Base-by-base conservation (phyloP, 805 yeast species). In the Cyberlindnera euphorbiiphila region DNA sequence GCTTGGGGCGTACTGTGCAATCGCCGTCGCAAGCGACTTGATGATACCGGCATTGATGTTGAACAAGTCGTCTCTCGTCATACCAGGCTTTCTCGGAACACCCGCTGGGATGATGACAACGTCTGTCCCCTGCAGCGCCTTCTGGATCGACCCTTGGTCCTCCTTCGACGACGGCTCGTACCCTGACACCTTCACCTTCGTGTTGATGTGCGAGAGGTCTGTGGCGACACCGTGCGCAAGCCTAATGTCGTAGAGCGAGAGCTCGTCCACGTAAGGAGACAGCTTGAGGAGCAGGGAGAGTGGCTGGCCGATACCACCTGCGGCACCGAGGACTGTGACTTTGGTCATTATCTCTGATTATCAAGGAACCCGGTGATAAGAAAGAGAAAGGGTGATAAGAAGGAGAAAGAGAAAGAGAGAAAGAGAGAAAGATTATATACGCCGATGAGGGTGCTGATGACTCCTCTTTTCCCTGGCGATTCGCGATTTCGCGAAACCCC, bases 231-330 rank as follows among this genome's bases (percentile, higher is more conserved):
- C 96, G 33, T 84, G 83, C 22, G 82, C 76, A 54, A 80, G 76
- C 57, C 85, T 89, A 31, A 88, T 87, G 68, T 88, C 96, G 64
- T 78, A 87, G 41, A 87, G 71, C 5, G 95, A 78, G 51, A 87
- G 70, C 51, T 81, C 78, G 43, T 71, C 68, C 33, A 81, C 68
- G 26, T 47, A 42, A 35, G 76, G 77, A 51, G 78, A 76, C 43
- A 86, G 67, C 64, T 87, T 87, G 51, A 87, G 69, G 46, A 87
- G 71, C 38, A 88, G 75, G 11, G 95, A 85, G 45, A 87, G 71
- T 29, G 96, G 94, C 70, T 88, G 96, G 39, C 96, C 96, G 58
- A 87, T 87, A 44, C 96, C 96, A 53, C 95, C 95, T 37, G 91
- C 88, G 41, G 96, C 96, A 49, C 96, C 96, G 37, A 81, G 71